A percentile compares a stretch with the other conserved stretches of the same genome.
These are phyloP conservation scores for Lindgomyces ingoldianus DNA, from an alignment of 495 filamentous ascomycete genomes.

Conservation along the genomic window DNA sequence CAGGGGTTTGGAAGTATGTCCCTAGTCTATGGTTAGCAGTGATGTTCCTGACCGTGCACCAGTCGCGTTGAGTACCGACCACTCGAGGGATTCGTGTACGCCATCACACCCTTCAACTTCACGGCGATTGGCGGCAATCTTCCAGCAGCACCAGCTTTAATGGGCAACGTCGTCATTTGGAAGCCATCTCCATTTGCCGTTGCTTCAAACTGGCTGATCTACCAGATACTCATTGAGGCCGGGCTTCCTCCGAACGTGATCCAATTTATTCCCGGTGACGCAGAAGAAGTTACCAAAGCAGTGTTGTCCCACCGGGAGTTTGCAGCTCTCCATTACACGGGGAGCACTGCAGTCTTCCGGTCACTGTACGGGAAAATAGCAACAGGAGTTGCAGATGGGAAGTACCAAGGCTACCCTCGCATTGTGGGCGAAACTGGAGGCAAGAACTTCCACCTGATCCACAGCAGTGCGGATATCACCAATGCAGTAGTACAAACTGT, in stretches of 20 bases:
- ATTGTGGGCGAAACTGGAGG: conserved; percentile 51
- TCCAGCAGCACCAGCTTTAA: conserved; percentile 46
- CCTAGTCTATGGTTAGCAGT: background rate
- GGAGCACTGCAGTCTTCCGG: conserved; percentile 48
- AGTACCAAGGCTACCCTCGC: conserved; percentile 47
- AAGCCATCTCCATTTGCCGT: conserved; percentile 47
- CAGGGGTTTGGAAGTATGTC: conserved; percentile 47
- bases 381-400: conserved; percentile 42
- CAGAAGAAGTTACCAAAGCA: conserved; percentile 45
- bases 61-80: conserved; percentile 48
- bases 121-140: conserved; percentile 49
- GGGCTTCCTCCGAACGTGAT: conserved; percentile 49
- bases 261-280: conserved; percentile 48
- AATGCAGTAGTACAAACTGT: conserved; percentile 49
- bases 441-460: conserved; percentile 50
- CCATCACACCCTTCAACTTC: conserved; percentile 51
- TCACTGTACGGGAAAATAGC: conserved; percentile 47
- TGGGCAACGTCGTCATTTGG: conserved; percentile 52
- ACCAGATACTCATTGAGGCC: conserved; percentile 48
- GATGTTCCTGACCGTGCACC: conserved; percentile 12
- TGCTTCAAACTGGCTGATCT: conserved; percentile 47
- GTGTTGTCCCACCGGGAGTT: conserved; percentile 45
- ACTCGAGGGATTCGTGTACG: conserved; percentile 50
- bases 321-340: conserved; percentile 48
- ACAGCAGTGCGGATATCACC: conserved; percentile 43